These are phyloP conservation scores for Maudiozyma bulderi DNA, from an alignment of 805 yeast genomes.

Conservation along the genomic window DNA sequence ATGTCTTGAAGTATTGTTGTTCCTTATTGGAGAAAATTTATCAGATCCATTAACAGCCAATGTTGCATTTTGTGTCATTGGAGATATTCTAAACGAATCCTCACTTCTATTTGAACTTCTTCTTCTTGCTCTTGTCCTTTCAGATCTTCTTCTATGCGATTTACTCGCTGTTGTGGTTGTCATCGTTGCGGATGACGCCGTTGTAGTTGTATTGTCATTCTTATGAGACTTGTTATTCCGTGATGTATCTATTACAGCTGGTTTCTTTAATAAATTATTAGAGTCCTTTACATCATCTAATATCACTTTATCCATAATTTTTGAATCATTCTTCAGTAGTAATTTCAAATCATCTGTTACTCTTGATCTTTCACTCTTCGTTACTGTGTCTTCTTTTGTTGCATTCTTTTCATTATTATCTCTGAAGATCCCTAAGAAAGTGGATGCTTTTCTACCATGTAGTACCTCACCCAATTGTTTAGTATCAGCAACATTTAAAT, in stretches of 20 bases:
- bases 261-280: no score
- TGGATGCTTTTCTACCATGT: slow-evolving; percentile 30
- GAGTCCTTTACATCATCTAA: no score
- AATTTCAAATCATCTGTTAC: not conserved
- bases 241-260: no score
- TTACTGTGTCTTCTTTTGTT: not conserved
- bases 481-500: slow-evolving; percentile 19
- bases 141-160: no score
- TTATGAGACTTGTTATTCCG: no score
- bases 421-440: slow-evolving; percentile 26
- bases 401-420: slow-evolving; percentile 9
- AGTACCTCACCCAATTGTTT: slow-evolving; percentile 16
- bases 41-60: not conserved
- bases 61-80: not conserved
- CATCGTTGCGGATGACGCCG: no score
- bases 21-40: no score
- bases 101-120: not conserved
- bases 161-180: no score
- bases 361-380: not conserved
- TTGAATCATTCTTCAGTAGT: not conserved
- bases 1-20: not conserved
- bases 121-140: not conserved
- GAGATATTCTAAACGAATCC: not conserved
- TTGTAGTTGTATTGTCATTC: no score
- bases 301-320: not conserved